A percentile compares a stretch with the other conserved stretches of the same genome.
Conservation (phyloP, 1,139 yeast genomes). For the Taphrina confusa region DNA sequence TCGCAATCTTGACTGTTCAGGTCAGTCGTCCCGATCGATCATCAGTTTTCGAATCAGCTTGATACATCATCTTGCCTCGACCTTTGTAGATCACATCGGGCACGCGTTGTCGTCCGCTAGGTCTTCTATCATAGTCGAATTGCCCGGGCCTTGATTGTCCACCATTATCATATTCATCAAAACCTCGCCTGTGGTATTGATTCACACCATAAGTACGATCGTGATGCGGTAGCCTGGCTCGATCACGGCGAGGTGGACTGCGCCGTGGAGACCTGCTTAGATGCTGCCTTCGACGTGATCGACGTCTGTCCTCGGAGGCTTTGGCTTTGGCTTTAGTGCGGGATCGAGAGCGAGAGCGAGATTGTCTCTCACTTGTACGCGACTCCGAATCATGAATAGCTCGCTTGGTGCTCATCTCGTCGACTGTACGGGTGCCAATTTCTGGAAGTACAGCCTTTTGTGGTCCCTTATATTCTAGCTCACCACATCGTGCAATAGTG, state of each 20-base stretch:
- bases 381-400: not conserved
- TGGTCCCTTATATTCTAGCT: constrained; percentile 42
- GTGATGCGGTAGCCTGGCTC: not conserved
- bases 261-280: not conserved
- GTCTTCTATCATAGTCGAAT: no score
- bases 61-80: constrained; percentile 28
- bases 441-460: not conserved
- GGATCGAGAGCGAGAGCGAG: not conserved
- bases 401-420: no score
- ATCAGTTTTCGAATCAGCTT: not conserved
- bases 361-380: not conserved
- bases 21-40: constrained; percentile 19
- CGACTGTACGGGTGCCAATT: no score
- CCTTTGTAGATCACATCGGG: constrained; percentile 26
- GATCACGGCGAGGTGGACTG: not conserved
- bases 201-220: not conserved
- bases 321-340: no score
- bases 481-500: constrained; percentile 57
- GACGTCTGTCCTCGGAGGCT: no score
- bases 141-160: no score
- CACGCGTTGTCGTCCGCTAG: no score
- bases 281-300: not conserved
- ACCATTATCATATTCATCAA: not conserved
- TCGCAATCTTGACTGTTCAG: no score
- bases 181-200: not conserved